Evolutionary conservation across 73 alveolate species (phyloP).

Genomic region (Tetrahymena elliotti): DNA sequence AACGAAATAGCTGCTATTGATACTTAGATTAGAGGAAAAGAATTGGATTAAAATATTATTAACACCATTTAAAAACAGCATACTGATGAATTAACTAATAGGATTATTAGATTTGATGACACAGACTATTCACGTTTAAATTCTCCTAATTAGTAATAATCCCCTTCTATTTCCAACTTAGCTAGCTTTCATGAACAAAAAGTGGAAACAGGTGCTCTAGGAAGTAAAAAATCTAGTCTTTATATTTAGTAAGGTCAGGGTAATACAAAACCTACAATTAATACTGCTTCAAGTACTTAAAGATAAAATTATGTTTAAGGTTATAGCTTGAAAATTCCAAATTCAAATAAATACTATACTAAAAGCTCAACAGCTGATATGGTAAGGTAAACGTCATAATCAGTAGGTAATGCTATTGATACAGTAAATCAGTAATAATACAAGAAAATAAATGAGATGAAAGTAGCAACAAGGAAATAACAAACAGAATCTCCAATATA

Average conservation of each 20-base stretch:
- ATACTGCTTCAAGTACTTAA: background rate
- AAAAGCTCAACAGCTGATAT: background rate
- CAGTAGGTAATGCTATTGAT: background rate
- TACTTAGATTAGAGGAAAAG: background rate
- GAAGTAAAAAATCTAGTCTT: background rate
- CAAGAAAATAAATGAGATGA: background rate
- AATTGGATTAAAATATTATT: background rate
- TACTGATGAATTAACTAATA: background rate
- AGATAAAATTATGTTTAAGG: background rate
- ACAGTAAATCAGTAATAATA: background rate
- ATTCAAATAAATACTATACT: background rate
- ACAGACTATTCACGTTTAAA: background rate
- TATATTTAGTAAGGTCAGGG: background rate
- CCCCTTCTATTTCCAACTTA: background rate
- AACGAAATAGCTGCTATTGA: background rate
- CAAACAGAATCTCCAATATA: background rate
- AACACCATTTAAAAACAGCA: background rate
- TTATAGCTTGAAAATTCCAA: background rate
- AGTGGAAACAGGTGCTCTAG: background rate
- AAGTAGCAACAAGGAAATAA: background rate
- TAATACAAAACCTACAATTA: background rate
- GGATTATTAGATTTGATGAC: background rate
- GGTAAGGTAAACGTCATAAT: background rate
- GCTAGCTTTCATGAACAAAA: background rate
- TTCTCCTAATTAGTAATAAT: background rate